phyloP scores from a whole-genome alignment of 1,139 yeast genomes.

The Pichia sp. region DNA sequence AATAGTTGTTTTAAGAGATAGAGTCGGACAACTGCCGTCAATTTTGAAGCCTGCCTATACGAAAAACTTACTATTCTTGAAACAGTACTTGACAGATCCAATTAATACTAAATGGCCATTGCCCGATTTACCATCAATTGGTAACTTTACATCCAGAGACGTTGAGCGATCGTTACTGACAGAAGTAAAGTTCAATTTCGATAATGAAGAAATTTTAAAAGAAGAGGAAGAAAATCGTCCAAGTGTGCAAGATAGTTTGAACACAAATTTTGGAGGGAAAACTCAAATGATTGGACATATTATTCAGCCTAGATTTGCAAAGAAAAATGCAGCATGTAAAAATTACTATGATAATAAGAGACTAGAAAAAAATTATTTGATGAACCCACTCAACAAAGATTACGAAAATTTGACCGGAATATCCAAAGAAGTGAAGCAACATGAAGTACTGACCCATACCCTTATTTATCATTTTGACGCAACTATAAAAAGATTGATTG shows the following conservation, averaged over 20 bases:
- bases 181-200: slow-evolving; percentile 65
- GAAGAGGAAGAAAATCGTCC: slow-evolving; percentile 28
- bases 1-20: slow-evolving; percentile 74
- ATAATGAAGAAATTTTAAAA: slow-evolving; percentile 49
- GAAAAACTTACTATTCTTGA: slow-evolving; percentile 59
- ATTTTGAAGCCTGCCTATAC: slow-evolving; percentile 73
- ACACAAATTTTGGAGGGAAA: slow-evolving; percentile 30
- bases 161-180: slow-evolving; percentile 76
- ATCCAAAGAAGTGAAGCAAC: slow-evolving; percentile 34
- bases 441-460: slow-evolving; percentile 43
- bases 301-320: slow-evolving; percentile 27
- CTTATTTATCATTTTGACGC: slow-evolving; percentile 40
- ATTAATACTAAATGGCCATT: slow-evolving; percentile 57
- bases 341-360: slow-evolving; percentile 61
- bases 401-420: slow-evolving; percentile 59
- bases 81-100: slow-evolving; percentile 44
- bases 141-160: slow-evolving; percentile 60
- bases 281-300: slow-evolving; percentile 35
- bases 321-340: slow-evolving; percentile 19
- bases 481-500: slow-evolving; percentile 27
- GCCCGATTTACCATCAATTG: slow-evolving; percentile 65
- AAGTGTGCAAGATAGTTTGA: slow-evolving; percentile 25
- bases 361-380: slow-evolving; percentile 60
- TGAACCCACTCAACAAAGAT: slow-evolving; percentile 58
- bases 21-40: slow-evolving; percentile 80